Conservation (phyloP, 129 eudicot genomes). For the Lactuca saligna region DNA sequence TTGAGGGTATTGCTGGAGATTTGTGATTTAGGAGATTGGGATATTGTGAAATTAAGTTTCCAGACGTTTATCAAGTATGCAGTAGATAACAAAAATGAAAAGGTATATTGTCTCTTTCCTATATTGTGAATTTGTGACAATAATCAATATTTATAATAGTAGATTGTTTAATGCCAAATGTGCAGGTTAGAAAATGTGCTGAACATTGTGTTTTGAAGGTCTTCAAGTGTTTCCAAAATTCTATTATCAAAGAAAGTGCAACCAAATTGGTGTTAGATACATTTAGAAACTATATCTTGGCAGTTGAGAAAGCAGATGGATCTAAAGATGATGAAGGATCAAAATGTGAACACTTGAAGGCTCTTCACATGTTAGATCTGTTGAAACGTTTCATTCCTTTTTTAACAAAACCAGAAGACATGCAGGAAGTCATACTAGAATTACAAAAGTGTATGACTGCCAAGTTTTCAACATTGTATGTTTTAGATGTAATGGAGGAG, state of each 20-base stretch:
- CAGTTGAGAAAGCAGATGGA: conserved; percentile 36
- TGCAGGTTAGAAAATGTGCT: conserved; percentile 61
- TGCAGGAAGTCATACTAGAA: conserved; percentile 38
- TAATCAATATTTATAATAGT: conserved; percentile 9
- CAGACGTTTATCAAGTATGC: conserved; percentile 56
- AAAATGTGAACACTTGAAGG: conserved; percentile 62
- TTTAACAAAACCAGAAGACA: conserved; percentile 45
- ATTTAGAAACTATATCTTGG: conserved; percentile 46
- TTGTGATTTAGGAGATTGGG: conserved; percentile 73
- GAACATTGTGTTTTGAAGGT: conserved; percentile 71
- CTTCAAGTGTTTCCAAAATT: conserved; percentile 54
- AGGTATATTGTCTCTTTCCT: conserved; percentile 40
- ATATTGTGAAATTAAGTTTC: conserved; percentile 49
- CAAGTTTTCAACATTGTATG: conserved; percentile 52
- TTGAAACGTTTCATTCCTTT: conserved; percentile 59
- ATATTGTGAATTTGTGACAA: conserved; percentile 7
- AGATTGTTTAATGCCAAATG: neutral
- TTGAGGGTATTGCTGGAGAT: conserved; percentile 65
- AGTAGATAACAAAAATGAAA: conserved; percentile 71
- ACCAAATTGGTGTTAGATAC: conserved; percentile 57
- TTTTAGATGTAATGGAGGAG: conserved; percentile 55
- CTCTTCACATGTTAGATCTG: conserved; percentile 66
- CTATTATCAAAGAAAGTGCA: conserved; percentile 46
- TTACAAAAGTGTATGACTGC: conserved; percentile 45
- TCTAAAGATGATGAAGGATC: conserved; percentile 34